These are phyloP conservation scores for Lactuca saligna DNA, from an alignment of 129 eudicot species.

Conservation along the genomic window DNA sequence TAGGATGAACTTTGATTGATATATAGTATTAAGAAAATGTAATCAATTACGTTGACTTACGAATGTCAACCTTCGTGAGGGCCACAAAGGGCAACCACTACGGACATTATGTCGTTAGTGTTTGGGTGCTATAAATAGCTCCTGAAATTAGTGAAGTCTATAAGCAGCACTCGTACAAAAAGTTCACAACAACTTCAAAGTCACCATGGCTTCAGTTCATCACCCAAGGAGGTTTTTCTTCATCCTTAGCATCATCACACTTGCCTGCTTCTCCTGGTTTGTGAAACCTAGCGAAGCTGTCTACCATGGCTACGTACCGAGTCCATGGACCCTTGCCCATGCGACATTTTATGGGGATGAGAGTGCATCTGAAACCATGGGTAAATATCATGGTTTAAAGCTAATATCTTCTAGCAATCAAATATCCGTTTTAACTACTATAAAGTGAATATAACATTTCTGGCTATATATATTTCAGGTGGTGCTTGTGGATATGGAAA, in stretches of 20 bases:
- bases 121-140: background rate
- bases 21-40: background rate
- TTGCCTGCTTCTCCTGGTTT: conserved; percentile 18
- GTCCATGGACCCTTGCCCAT: conserved; percentile 45
- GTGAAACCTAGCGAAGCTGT: conserved; percentile 26
- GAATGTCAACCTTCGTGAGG: conserved; percentile 35
- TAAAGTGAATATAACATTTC: too few relatives aligned
- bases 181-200: background rate
- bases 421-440: too few relatives aligned
- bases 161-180: background rate
- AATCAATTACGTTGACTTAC: conserved; percentile 14
- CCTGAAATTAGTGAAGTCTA: conserved; percentile 11
- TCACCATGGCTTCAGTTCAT: conserved; percentile 42
- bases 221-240: conserved; percentile 23
- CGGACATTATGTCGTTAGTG: background rate
- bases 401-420: background rate
- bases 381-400: conserved; percentile 22
- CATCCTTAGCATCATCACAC: conserved; percentile 25
- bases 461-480: conserved; percentile 36
- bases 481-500: conserved; percentile 96
- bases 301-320: conserved; percentile 37
- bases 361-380: conserved; percentile 73
- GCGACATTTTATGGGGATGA: conserved; percentile 45
- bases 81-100: conserved; percentile 33
- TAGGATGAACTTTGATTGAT: too few relatives aligned